phyloP scores from a whole-genome alignment of 192 early-diverging fungal species.

The Mortierella antarctica region DNA sequence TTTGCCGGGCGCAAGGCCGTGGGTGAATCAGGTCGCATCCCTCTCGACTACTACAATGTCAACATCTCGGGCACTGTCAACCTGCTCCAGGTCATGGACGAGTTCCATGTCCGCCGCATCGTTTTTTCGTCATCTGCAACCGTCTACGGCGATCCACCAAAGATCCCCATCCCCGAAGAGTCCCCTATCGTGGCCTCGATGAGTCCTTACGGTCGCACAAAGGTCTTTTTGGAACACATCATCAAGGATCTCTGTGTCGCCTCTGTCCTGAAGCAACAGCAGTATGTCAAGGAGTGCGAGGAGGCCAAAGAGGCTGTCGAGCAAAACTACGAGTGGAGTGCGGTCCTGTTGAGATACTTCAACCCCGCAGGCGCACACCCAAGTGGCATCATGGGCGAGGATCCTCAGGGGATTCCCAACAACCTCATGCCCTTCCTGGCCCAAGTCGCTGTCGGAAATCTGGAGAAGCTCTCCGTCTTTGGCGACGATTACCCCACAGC shows the following conservation, averaged over 20 bases:
- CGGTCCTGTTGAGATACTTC: slow-evolving; percentile 82
- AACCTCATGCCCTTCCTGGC: slow-evolving; percentile 93
- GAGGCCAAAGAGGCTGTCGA: slow-evolving; percentile 1
- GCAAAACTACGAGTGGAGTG: slow-evolving; percentile 68
- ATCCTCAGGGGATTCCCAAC: slow-evolving; percentile 85
- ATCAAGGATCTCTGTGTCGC: slow-evolving; percentile 78
- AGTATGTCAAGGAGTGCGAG: slow-evolving; percentile 23
- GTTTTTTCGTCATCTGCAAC: slow-evolving; percentile 96
- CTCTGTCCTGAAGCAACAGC: slow-evolving; percentile 28
- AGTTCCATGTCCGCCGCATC: slow-evolving; percentile 85
- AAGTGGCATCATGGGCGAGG: slow-evolving; percentile 92
- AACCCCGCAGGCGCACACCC: slow-evolving; percentile 95
- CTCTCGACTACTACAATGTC: slow-evolving; percentile 93
- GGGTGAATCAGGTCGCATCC: slow-evolving; percentile 81
- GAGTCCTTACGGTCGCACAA: slow-evolving; percentile 97
- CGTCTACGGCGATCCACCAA: slow-evolving; percentile 85
- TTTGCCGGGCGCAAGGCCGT: slow-evolving; percentile 92
- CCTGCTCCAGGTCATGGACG: slow-evolving; percentile 85
- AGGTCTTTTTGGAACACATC: slow-evolving; percentile 90
- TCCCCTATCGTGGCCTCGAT: slow-evolving; percentile 77
- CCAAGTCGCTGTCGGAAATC: slow-evolving; percentile 87
- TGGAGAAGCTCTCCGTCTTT: slow-evolving; percentile 87
- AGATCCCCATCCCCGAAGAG: slow-evolving; percentile 76
- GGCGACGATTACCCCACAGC: slow-evolving; percentile 92
- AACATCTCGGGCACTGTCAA: slow-evolving; percentile 91